Conservation (phyloP, 495 filamentous ascomycete genomes). For the Penicillium psychrofluorescens region DNA sequence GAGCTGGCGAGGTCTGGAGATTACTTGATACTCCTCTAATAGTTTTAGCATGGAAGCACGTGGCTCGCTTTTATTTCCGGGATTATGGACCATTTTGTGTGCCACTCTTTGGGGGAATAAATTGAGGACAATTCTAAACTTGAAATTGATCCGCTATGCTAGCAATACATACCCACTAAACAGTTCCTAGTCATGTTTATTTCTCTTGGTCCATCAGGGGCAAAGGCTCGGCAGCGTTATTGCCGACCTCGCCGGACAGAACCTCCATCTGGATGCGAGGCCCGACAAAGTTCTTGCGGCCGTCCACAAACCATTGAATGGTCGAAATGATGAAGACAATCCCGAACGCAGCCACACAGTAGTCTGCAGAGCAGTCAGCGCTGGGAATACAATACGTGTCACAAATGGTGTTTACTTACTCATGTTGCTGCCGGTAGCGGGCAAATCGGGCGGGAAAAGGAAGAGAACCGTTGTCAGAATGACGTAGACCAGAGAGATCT, state of each 20-base stretch:
- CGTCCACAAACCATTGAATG: constrained; percentile 66
- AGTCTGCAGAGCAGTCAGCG: constrained; percentile 37
- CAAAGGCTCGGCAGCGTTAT: constrained; percentile 9
- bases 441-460: constrained; percentile 63
- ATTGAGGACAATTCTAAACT: no score
- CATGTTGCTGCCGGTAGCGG: constrained; percentile 64
- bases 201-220: constrained; percentile 12
- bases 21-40: no score
- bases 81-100: no score
- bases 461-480: constrained; percentile 66
- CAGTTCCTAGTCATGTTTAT: neutral
- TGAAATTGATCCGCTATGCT: no score
- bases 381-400: neutral
- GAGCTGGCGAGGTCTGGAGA: no score
- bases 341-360: constrained; percentile 62
- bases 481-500: constrained; percentile 61
- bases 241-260: constrained; percentile 18
- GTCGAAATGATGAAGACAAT: constrained; percentile 59
- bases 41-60: no score
- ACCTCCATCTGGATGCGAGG: constrained; percentile 47
- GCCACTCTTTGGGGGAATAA: no score
- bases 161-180: neutral
- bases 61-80: no score
- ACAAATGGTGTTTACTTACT: constrained; percentile 34
- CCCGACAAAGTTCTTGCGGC: constrained; percentile 62